These are phyloP conservation scores for Moesziomyces sp. DNA, from an alignment of 1,284 basidiomycete species.

Conservation along the genomic window DNA sequence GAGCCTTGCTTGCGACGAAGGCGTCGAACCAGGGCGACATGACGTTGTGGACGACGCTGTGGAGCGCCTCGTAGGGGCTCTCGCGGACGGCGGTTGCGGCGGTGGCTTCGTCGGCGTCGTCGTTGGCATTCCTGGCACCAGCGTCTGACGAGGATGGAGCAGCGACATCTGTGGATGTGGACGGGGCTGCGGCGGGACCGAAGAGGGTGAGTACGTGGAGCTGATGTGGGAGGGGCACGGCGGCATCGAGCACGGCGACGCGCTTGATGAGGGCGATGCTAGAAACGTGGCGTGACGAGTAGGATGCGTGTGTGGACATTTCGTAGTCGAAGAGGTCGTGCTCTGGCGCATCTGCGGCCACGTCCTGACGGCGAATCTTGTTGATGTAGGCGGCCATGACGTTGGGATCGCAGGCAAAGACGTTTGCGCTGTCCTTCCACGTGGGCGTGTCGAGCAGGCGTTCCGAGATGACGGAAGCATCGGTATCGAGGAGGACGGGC, in stretches of 20 bases:
- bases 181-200: constrained; percentile 78
- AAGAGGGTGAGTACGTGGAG: constrained; percentile 93
- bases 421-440: constrained; percentile 47
- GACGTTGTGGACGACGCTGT: constrained; percentile 94
- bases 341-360: constrained; percentile 30
- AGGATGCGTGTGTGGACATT: constrained; percentile 79
- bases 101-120: constrained; percentile 22
- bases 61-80: constrained; percentile 89
- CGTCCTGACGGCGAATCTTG: constrained; percentile 51
- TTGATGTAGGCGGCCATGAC: constrained; percentile 55
- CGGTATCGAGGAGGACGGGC: constrained; percentile 45
- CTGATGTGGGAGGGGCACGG: constrained; percentile 82
- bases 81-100: constrained; percentile 47
- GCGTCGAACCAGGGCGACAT: constrained; percentile 99
- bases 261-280: constrained; percentile 96
- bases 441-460: constrained; percentile 39
- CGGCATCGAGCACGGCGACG: constrained; percentile 81
- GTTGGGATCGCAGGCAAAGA: constrained; percentile 53
- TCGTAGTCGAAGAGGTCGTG: constrained; percentile 71
- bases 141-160: constrained; percentile 7
- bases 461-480: constrained; percentile 29
- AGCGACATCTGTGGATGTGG: constrained; percentile 7
- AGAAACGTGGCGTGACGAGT: constrained; percentile 82
- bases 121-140: constrained; percentile 10
- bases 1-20: constrained; percentile 76